Conservation (phyloP, 2,329 filamentous ascomycete species). For the Macroventuria anomochaeta region DNA sequence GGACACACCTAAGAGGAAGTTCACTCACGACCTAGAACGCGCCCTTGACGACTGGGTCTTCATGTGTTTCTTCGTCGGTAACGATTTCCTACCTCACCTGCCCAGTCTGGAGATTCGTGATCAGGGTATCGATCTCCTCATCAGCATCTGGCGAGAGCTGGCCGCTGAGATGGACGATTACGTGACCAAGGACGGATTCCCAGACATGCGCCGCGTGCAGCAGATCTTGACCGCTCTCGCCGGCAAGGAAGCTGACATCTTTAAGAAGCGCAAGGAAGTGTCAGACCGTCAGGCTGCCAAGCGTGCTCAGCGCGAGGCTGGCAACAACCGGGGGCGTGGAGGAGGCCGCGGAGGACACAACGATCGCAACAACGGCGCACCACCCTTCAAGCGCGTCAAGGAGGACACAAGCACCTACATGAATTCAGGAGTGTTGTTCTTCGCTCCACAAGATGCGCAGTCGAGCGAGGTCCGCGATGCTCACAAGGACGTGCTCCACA, state of each 20-base stretch:
- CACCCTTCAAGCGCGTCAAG: conserved; percentile 43
- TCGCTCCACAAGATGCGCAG: conserved; percentile 47
- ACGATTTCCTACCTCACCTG: conserved; percentile 96
- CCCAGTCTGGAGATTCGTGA: conserved; percentile 98
- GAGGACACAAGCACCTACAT: conserved; percentile 46
- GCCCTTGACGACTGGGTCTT: conserved; percentile 98
- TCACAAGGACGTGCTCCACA: conserved; percentile 88
- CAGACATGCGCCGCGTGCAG: conserved; percentile 86
- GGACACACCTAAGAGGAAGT: conserved; percentile 79
- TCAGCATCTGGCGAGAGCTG: conserved; percentile 96
- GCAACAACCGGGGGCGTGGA: conserved; percentile 41
- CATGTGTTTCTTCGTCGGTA: conserved; percentile 98
- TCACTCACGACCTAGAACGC: conserved; percentile 90
- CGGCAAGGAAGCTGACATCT: conserved; percentile 92
- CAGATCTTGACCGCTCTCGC: conserved; percentile 86
- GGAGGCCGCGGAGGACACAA: conserved; percentile 43
- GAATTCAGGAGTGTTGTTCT: conserved; percentile 45
- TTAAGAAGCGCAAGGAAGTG: conserved; percentile 82
- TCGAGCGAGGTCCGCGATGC: conserved; percentile 57
- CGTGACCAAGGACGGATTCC: conserved; percentile 91
- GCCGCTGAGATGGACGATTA: conserved; percentile 92
- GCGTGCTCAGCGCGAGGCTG: conserved; percentile 61
- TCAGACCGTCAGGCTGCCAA: conserved; percentile 84
- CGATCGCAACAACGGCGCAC: conserved; percentile 22
- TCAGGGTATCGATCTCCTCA: conserved; percentile 94